Conservation (phyloP, 768 basidiomycete species). For the Boletus tomentosulus region DNA sequence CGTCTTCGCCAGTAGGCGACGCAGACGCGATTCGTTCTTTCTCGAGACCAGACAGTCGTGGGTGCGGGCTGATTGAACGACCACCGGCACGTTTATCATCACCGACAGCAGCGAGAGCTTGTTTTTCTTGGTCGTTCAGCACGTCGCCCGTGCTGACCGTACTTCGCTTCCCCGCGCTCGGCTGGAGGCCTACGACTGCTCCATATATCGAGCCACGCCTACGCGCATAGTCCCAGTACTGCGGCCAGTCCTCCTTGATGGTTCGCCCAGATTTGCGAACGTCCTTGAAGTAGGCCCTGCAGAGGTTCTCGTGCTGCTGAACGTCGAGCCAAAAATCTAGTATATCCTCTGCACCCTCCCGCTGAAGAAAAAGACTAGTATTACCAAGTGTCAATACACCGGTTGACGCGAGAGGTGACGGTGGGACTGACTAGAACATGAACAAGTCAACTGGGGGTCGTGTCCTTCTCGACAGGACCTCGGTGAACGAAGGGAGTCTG, state of each 20-base stretch:
- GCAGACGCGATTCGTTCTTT: slow-evolving; percentile 39
- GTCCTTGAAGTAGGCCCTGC: slow-evolving; percentile 98
- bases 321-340: slow-evolving; percentile 99
- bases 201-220: slow-evolving; percentile 91
- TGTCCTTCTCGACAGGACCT: slow-evolving; percentile 88
- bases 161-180: slow-evolving; percentile 65
- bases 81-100: slow-evolving; percentile 48
- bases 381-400: slow-evolving; percentile 3
- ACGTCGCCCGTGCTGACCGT: slow-evolving; percentile 77
- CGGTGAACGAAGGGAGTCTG: slow-evolving; percentile 81
- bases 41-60: slow-evolving; percentile 36
- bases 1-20: slow-evolving; percentile 46
- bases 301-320: slow-evolving; percentile 98
- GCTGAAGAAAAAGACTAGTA: slow-evolving; percentile 85
- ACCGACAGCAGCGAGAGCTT: slow-evolving; percentile 45
- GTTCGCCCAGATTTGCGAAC: slow-evolving; percentile 90
- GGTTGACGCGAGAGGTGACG: not conserved
- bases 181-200: slow-evolving; percentile 74
- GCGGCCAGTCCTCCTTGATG: slow-evolving; percentile 97
- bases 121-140: slow-evolving; percentile 67
- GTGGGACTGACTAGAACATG: slow-evolving; percentile 88
- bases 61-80: slow-evolving; percentile 57
- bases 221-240: slow-evolving; percentile 94
- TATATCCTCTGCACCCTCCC: slow-evolving; percentile 94
- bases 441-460: slow-evolving; percentile 96